phyloP scores from a whole-genome alignment of 1,284 basidiomycete genomes.

The Cutaneotrichosporon curvatum region DNA sequence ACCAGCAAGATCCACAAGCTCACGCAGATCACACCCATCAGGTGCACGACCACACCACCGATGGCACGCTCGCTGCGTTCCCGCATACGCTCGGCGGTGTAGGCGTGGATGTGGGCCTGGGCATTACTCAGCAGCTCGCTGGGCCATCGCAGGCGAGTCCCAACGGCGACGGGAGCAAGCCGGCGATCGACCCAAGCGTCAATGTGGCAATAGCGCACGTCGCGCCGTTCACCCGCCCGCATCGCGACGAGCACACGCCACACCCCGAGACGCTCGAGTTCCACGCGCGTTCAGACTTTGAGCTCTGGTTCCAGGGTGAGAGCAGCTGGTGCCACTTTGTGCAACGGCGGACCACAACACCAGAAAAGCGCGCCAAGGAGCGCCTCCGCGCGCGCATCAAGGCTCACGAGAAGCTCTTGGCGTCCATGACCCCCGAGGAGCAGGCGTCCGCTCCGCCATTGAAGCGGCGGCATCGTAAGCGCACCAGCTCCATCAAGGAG shows the following conservation, averaged over 20 bases:
- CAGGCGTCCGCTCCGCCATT: conserved; percentile 28
- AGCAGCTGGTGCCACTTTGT: conserved; percentile 44
- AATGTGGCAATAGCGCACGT: conserved; percentile 8
- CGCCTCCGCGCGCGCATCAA: conserved; percentile 36
- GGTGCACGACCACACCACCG: neutral
- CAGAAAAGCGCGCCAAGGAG: conserved; percentile 40
- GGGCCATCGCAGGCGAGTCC: neutral
- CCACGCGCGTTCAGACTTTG: conserved; percentile 25
- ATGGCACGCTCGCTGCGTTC: neutral
- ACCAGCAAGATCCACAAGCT: neutral
- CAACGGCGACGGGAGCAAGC: neutral
- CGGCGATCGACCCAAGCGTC: neutral
- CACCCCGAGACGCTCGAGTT: conserved; percentile 31
- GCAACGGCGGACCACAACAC: conserved; percentile 41
- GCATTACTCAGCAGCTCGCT: neutral
- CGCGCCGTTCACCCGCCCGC: conserved; percentile 29
- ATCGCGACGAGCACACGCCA: conserved; percentile 29
- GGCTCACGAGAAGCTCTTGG: conserved; percentile 28
- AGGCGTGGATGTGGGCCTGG: neutral
- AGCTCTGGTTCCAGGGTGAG: conserved; percentile 39
- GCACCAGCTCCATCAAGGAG: conserved; percentile 32
- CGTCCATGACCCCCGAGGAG: conserved; percentile 33
- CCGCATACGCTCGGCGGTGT: neutral
- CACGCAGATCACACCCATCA: neutral
- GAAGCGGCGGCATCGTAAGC: conserved; percentile 34